Evolutionary conservation across 805 yeast genomes (phyloP), one percentile per base, ranked within the genome.

Genomic region (Brettanomyces bruxellensis): DNA sequence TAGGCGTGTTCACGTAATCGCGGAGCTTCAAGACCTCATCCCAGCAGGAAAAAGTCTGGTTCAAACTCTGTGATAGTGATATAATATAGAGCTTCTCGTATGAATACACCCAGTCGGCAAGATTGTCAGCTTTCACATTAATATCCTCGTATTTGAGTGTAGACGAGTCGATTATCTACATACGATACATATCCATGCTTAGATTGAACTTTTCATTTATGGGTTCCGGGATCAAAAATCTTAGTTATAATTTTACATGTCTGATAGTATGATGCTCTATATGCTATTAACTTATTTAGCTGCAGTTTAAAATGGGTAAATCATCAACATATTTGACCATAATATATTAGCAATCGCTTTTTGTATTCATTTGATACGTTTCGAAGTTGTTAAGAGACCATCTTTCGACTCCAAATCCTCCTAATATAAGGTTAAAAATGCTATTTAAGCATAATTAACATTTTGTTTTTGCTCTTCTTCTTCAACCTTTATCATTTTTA

Each of bases 141-240:
- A 86, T 73, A 59, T 86, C 93, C 34, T 66, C 68, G 64, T 82
- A 86, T 13, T 83, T 76, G 57, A 72, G 69, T 25, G 87, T 87
- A n/a, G 62, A 59, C 30, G 76, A 72, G 58, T 81, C 85, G 50
- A 81, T 71, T 18, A 57, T 58, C 65, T 79, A 79, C 68, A 95
- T 79, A 65, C 80, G 84, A 47, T 83, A 74, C 62, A 81, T 81
- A 64, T 87, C 95, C 25, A 59, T 40, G 38, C 51, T 49, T 50
- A 75, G 73, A 50, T 79, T 79, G 43, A 67, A 65, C 22, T 67
- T 59, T 57, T 71, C 74, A 45, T 75, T 72, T 34, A 73, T 70
- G 8, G 81, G 79, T 8, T 59, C 54, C 22, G 68, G 68, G 47
- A 66, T 50, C 41, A 63, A 56, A 44, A 56, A 66, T 47, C 70